phyloP scores from a whole-genome alignment of 345 rosid genomes.

The Erodium maritimum region DNA sequence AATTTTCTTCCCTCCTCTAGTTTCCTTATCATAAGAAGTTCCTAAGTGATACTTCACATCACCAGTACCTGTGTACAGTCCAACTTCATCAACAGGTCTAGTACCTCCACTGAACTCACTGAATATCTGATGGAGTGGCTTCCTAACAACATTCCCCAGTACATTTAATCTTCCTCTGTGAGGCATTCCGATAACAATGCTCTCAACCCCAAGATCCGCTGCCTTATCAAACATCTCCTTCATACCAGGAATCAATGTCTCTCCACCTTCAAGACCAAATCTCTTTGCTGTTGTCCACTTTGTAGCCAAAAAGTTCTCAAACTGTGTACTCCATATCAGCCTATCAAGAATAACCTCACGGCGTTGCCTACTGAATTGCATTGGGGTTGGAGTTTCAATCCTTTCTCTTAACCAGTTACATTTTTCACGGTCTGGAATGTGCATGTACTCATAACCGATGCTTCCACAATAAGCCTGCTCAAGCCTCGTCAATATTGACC shows the following conservation, averaged over 20 bases:
- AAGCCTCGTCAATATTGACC: slow-evolving; percentile 23
- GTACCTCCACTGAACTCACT: slow-evolving; percentile 10
- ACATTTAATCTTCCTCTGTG: slow-evolving; percentile 29
- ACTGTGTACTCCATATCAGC: slow-evolving; percentile 6
- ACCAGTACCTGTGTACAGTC: slow-evolving; percentile 29
- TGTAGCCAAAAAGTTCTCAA: slow-evolving; percentile 27
- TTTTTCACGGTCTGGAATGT: slow-evolving; percentile 24
- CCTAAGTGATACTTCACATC: slow-evolving; percentile 32
- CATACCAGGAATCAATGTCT: slow-evolving; percentile 30
- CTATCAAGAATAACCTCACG: slow-evolving; percentile 21
- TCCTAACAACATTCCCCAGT: slow-evolving; percentile 26
- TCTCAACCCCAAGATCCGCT: slow-evolving; percentile 29
- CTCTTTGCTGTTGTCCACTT: slow-evolving; percentile 30
- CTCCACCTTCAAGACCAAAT: slow-evolving; percentile 31
- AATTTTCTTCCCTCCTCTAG: slow-evolving; percentile 27
- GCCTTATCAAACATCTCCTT: slow-evolving; percentile 32
- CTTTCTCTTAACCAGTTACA: slow-evolving; percentile 29
- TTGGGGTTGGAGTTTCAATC: slow-evolving; percentile 24
- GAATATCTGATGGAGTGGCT: slow-evolving; percentile 24
- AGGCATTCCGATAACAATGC: slow-evolving; percentile 7
- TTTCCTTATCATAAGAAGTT: slow-evolving; percentile 27
- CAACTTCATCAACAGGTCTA: slow-evolving; percentile 27
- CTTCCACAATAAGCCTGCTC: slow-evolving; percentile 29
- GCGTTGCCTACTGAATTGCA: slow-evolving; percentile 22
- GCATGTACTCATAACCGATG: slow-evolving; percentile 28